Base-by-base conservation (phyloP, 345 rosid species). In the Camelina hispida region DNA sequence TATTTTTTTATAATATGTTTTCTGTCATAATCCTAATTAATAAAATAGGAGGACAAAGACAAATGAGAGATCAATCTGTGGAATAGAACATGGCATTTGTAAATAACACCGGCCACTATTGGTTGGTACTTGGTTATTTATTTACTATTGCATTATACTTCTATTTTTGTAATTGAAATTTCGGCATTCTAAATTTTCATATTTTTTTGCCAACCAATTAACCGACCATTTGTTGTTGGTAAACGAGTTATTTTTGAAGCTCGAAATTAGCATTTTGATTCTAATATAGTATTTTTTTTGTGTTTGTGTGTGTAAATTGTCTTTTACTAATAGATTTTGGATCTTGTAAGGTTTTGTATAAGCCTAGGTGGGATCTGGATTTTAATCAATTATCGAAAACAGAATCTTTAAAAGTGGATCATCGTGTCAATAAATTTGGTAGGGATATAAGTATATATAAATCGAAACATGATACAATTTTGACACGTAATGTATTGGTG, bases 341-440 rank as follows among this genome's bases (percentile, higher is more conserved):
- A 62, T 72, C 35, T 63, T 73, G 56, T 13, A 22, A 25, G 15
- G 15, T 59, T 43, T 65, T 55, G 59, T 66, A 57, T 47, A 46
- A 47, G 53, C 52, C 67, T 37, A 66, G 52, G 52, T 74, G 66
- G 14, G 78, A 74, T 74, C 72, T 74, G 52, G 59, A 25, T 48
- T 38, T 47, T 15, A 42, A 64, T 44, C 37, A 52, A 16, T 15
- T 55, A 34, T 25, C 37, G 18, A 25, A 64, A 11, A 10, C 11
- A 66, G 12, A 74, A 47, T 67, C 32, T 56, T 43, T 32, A n/a
- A 32, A 73, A 32, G 38, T 55, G 1, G 50, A 73, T 55, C 57
- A 6, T 55, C 71, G 71, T 55, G 71, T 73, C 23, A 35, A 34
- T 6, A 61, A 62, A 61, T 17, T 64, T 64, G 28, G 63, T 64